phyloP scores from a whole-genome alignment of 495 filamentous ascomycete species.

The Immersiella caudata region DNA sequence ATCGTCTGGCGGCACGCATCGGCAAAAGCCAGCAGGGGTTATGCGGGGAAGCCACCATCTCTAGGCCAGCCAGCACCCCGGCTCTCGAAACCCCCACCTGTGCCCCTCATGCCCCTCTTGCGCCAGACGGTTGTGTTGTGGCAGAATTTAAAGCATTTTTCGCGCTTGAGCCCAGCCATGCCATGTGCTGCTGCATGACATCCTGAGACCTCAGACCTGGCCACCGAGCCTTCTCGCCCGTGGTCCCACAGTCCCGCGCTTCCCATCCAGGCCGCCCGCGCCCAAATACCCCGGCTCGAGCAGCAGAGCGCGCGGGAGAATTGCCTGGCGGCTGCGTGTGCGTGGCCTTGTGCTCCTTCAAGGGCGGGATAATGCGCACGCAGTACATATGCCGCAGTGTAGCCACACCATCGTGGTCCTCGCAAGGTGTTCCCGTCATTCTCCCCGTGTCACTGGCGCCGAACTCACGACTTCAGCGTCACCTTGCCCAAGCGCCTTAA shows the following conservation, averaged over 20 bases:
- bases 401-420: slow-evolving; percentile 4
- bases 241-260: not conserved
- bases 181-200: slow-evolving; percentile 16
- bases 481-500: not conserved
- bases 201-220: slow-evolving; percentile 6
- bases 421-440: not conserved
- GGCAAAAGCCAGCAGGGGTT: slow-evolving; percentile 13
- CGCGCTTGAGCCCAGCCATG: slow-evolving; percentile 8
- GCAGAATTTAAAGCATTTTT: slow-evolving; percentile 12
- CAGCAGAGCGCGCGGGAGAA: not conserved
- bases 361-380: not conserved
- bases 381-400: not conserved
- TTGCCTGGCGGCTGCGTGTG: not conserved
- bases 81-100: not conserved
- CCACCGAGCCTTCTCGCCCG: not conserved
- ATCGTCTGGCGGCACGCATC: slow-evolving; percentile 10
- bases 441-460: slow-evolving; percentile 1
- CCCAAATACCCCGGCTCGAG: not conserved
- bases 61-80: not conserved
- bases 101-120: slow-evolving; percentile 14
- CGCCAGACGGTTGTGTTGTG: not conserved
- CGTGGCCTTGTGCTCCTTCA: not conserved
- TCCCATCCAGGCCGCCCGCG: not conserved
- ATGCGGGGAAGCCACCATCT: slow-evolving; percentile 14
- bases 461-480: not conserved